phyloP scores from a whole-genome alignment of 2,329 filamentous ascomycete species.

The Metarhizium rileyi region DNA sequence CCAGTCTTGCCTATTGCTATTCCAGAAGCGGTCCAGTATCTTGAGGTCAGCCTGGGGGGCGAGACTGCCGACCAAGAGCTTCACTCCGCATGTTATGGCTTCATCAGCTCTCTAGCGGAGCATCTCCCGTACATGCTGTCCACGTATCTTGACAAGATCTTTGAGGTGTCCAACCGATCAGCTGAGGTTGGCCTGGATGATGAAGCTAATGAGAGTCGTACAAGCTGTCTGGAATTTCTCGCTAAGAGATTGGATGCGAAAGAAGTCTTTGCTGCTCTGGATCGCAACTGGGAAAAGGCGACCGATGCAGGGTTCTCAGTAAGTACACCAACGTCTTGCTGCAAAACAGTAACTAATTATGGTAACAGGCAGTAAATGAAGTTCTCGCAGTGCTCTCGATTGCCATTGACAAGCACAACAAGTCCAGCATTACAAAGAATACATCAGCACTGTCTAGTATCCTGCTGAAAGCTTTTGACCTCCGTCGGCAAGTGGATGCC shows the following conservation, averaged over 20 bases:
- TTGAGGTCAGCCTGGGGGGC: conserved; percentile 50
- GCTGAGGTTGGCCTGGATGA: conserved; percentile 51
- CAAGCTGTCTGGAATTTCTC: conserved; percentile 61
- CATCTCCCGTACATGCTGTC: conserved; percentile 87
- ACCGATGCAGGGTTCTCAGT: conserved; percentile 51
- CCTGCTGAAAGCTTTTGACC: conserved; percentile 50
- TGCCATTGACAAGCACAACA: conserved; percentile 68
- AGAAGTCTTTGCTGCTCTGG: conserved; percentile 63
- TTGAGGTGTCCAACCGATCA: conserved; percentile 64
- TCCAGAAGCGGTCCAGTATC: conserved; percentile 59
- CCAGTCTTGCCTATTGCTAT: conserved; percentile 71
- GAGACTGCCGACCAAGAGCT: conserved; percentile 50
- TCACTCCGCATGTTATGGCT: conserved; percentile 73
- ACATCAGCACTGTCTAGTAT: conserved; percentile 57
- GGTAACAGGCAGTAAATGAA: conserved; percentile 53
- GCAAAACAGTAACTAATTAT: conserved; percentile 13
- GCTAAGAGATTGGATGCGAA: conserved; percentile 70
- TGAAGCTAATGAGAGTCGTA: conserved; percentile 54
- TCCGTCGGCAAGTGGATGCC: conserved; percentile 47
- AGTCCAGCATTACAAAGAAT: conserved; percentile 69
- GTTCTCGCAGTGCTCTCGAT: conserved; percentile 59
- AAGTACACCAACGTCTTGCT: conserved; percentile 22
- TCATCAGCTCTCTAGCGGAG: conserved; percentile 70
- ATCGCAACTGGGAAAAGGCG: conserved; percentile 62
- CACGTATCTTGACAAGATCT: conserved; percentile 60